Base-by-base conservation (phyloP, 1,139 yeast species). In the Blastobotrys indianensis region DNA sequence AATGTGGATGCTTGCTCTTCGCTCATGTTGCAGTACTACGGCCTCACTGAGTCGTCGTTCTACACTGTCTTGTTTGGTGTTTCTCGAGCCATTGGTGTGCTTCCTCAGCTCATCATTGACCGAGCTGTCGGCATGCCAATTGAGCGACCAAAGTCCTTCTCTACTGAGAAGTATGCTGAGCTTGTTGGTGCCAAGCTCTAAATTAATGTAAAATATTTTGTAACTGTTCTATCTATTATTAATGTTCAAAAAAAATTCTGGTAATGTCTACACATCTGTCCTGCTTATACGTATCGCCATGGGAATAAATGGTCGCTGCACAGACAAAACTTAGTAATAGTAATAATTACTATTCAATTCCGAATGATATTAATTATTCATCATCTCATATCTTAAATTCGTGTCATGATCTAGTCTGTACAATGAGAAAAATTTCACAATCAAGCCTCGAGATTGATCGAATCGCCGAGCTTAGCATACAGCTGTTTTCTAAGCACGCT, bases 1-100 rank as follows among this genome's bases (percentile, higher is more conserved):
- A 90, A 90, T 71, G 97, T 90, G 61, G 97, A 90, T 73, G 86
- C 97, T 50, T 95, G 87, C 74, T 88, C 97, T 46, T 97, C 97
- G 75, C 95, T 90, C 46, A 63, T 78, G 47, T 74, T 77, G 61
- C 73, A 76, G 61, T 78, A 77, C 67, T 77, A 77, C 65, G 82
- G 82, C 37, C 63, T 77, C 46, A 75, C 70, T 47, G 79, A 77
- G 61, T 66, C 74, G 56, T 61, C 74, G 47, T 77, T 75, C 66
- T 76, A 76, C 66, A 78, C 82, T 37, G 82, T 77, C 28, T 69
- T 77, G 54, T 77, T 77, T 59, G 81, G 80, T 53, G 80, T 77
- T 38, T 72, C 80, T 37, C 75, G 82, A 56, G 73, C 81, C 37
- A 64, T 77, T 51, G 81, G 81, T 50, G 79, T 79, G 31, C 62